A percentile compares a stretch with the other conserved stretches of the same genome.
phyloP scores from a whole-genome alignment of 768 basidiomycete genomes.

The Tylopilus intermedius region DNA sequence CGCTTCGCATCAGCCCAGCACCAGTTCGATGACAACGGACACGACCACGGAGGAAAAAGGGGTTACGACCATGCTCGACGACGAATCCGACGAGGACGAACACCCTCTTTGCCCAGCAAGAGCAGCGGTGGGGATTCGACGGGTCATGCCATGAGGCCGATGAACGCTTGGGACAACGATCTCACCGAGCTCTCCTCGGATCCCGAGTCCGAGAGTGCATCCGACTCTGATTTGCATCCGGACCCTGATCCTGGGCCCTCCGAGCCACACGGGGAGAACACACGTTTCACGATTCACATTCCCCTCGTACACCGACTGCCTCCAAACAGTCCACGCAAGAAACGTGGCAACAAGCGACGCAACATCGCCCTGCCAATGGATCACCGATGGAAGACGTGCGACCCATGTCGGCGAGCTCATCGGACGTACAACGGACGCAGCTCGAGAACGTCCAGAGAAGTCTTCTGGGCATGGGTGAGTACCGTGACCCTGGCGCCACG shows the following conservation, averaged over 20 bases:
- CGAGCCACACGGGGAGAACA: neutral
- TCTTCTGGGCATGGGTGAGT: conserved; percentile 8
- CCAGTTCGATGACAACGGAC: neutral
- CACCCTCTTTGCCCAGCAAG: conserved; percentile 1
- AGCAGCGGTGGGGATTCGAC: neutral
- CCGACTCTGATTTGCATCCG: neutral
- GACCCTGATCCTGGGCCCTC: neutral
- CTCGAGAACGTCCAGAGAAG: conserved; percentile 15
- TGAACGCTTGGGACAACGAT: conserved; percentile 24
- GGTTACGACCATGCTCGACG: neutral
- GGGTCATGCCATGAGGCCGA: neutral
- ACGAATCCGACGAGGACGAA: neutral
- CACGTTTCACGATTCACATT: conserved; percentile 18
- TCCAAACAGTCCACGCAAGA: conserved; percentile 4
- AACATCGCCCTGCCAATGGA: conserved; percentile 28
- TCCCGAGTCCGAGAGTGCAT: conserved; percentile 1
- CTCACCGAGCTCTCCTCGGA: conserved; percentile 21
- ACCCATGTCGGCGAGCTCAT: conserved; percentile 36
- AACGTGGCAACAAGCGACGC: conserved; percentile 35
- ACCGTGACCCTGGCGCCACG: neutral
- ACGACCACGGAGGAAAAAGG: neutral
- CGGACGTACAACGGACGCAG: conserved; percentile 34
- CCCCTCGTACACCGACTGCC: conserved; percentile 20
- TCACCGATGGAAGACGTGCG: conserved; percentile 41
- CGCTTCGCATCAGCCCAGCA: neutral